Evolutionary conservation across 768 basidiomycete genomes (phyloP).

Genomic region (Leucosporidium scottii): DNA sequence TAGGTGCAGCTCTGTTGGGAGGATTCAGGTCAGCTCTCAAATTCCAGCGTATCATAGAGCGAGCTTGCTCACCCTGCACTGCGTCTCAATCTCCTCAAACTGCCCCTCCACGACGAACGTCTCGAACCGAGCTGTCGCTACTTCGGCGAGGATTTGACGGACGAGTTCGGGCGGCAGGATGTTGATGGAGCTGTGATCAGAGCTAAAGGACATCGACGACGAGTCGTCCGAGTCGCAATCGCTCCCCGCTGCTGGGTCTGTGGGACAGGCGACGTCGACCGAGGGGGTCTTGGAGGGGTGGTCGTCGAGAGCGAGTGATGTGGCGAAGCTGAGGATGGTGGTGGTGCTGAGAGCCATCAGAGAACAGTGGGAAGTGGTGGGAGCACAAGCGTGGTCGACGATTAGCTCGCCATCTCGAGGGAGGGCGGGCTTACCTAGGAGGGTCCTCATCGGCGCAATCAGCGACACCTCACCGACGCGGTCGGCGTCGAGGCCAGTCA

Average conservation of each 20-base stretch:
- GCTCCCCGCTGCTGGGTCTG: not conserved
- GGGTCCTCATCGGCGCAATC: too few species aligned
- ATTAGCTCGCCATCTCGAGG: not conserved
- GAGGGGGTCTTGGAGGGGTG: not conserved
- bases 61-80: not conserved
- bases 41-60: not conserved
- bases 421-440: not conserved
- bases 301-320: not conserved
- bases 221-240: constrained; percentile 1
- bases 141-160: not conserved
- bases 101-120: not conserved
- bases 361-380: not conserved
- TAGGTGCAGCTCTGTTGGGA: not conserved
- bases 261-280: not conserved
- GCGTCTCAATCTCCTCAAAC: not conserved
- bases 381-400: not conserved
- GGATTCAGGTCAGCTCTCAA: not conserved
- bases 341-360: not conserved
- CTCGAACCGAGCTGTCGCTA: not conserved
- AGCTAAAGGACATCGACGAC: not conserved
- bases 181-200: not conserved
- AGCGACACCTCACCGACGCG: too few species aligned
- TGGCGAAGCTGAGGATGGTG: not conserved
- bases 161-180: not conserved
- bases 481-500: too few species aligned